Evolutionary conservation across 2,329 filamentous ascomycete species (phyloP), one percentile per base, ranked within the genome.

Genomic region (Beauveria varroae): DNA sequence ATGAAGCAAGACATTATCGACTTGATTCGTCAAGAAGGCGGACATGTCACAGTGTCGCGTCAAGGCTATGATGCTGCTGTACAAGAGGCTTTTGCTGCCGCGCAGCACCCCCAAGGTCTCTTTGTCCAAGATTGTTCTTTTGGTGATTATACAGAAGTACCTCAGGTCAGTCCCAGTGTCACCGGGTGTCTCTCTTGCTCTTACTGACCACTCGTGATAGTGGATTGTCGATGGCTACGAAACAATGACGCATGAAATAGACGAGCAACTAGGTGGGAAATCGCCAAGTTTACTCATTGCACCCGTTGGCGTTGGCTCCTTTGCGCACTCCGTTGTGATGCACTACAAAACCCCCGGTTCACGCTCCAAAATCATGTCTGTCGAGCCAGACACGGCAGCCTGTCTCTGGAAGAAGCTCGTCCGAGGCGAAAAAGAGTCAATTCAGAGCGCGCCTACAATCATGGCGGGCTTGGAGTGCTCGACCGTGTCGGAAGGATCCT

Each of bases 201-300:
- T 40, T 28, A 8, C 14, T 14, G 16, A 60, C 5, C 41, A 14
- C 20, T 54, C 6, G 24, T 16, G 37, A 14, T 52, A 83, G 71
- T 92, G 87, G 85, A 88, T 93, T 24, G 87, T 91, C 0, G 85
- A 93, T 63, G 90, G 90, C 0, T 95, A 93, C 67, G 79, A 78
- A 5, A 91, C 89, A 0, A 87, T 93, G 81, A 76, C 93, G 64
- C 70, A 73, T 3, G 90, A 95, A 68, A 76, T 84, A 0, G 87
- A 91, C 55, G 70, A 76, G 22, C 88, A 93, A 68, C 68, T 77
- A 0, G 72, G 73, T 0, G 65, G 75, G 0, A 69, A 74, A 0
- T 71, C 68, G 1, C 64, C 72, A 4, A 75, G 79, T 6, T 73
- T 84, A 10, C 79, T 86, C 34, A 71, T 93, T 16, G 81, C 82